These are phyloP conservation scores for Trypanosoma cruzi DNA, from an alignment of 208 protist species.

Conservation along the genomic window DNA sequence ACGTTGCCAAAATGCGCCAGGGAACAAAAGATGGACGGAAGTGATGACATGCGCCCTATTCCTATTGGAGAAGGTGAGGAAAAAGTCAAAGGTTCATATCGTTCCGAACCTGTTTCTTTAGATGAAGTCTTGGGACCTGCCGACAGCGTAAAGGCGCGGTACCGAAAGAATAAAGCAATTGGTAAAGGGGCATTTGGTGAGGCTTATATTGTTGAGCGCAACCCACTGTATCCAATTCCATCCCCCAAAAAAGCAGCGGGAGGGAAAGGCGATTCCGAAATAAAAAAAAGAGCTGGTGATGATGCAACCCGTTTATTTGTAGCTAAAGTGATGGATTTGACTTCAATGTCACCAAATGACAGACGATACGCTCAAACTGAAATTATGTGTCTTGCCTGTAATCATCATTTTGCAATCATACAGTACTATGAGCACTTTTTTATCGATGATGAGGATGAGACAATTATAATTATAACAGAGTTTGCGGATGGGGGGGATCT, in stretches of 20 bases:
- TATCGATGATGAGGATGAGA: slow-evolving; percentile 73
- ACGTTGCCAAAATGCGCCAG: not conserved
- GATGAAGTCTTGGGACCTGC: slow-evolving; percentile 34
- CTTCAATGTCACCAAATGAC: slow-evolving; percentile 58
- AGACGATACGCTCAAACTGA: slow-evolving; percentile 79
- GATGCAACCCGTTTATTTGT: slow-evolving; percentile 47
- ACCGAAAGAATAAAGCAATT: slow-evolving; percentile 65
- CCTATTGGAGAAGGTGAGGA: slow-evolving; percentile 15
- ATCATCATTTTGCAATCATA: slow-evolving; percentile 83
- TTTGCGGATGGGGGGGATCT: slow-evolving; percentile 89
- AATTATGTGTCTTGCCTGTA: slow-evolving; percentile 88
- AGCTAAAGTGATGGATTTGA: slow-evolving; percentile 86
- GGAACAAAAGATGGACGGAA: not conserved
- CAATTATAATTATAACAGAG: slow-evolving; percentile 89
- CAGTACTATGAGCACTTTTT: slow-evolving; percentile 85
- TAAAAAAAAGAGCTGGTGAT: slow-evolving; percentile 9
- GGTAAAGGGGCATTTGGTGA: slow-evolving; percentile 94
- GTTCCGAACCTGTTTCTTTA: not conserved
- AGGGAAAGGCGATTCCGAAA: slow-evolving; percentile 32
- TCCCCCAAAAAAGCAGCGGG: slow-evolving; percentile 31
- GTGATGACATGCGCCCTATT: slow-evolving; percentile 32
- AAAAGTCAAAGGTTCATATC: not conserved
- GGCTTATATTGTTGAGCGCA: slow-evolving; percentile 78
- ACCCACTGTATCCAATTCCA: slow-evolving; percentile 40
- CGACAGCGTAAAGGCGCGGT: slow-evolving; percentile 39